A percentile compares a stretch with the other conserved stretches of the same genome.
phyloP scores from a whole-genome alignment of 805 yeast genomes.

The Tetrapisispora arboricola region DNA sequence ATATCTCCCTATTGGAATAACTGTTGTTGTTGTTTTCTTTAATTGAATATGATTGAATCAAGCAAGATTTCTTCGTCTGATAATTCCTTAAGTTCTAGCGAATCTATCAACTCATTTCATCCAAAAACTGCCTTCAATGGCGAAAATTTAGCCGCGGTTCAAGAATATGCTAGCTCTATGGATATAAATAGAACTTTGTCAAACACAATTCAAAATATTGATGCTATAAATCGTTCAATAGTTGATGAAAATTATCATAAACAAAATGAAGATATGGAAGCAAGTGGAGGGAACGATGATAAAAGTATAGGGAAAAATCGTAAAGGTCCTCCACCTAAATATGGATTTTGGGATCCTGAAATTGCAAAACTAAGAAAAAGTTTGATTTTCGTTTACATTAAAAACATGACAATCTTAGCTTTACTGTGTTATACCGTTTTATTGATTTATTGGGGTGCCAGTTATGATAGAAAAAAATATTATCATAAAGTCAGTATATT shows the following conservation, averaged over 20 bases:
- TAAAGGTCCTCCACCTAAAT: background rate
- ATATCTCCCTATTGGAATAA: too few relatives aligned
- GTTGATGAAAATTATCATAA: background rate
- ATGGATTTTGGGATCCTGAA: conserved; percentile 1
- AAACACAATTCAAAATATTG: background rate
- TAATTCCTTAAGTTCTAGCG: too few relatives aligned
- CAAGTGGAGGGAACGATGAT: too few relatives aligned
- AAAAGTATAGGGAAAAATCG: background rate
- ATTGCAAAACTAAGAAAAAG: background rate
- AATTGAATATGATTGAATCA: too few relatives aligned
- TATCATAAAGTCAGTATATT: conserved; percentile 20
- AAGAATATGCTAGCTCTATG: background rate
- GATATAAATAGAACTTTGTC: conserved; percentile 2
- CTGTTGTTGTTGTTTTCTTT: too few relatives aligned
- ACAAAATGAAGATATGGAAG: background rate
- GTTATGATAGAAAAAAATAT: conserved; percentile 22
- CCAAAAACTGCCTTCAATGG: too few relatives aligned
- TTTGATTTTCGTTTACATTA: background rate
- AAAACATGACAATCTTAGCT: conserved; percentile 9
- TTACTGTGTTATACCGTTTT: conserved; percentile 18
- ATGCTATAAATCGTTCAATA: background rate
- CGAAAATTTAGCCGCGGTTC: background rate
- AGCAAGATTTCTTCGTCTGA: too few relatives aligned
- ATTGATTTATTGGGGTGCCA: conserved; percentile 31
- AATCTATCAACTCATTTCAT: too few relatives aligned